Evolutionary conservation across 2,329 filamentous ascomycete species (phyloP).

Genomic region (Arthrobotrys pseudoclavata): DNA sequence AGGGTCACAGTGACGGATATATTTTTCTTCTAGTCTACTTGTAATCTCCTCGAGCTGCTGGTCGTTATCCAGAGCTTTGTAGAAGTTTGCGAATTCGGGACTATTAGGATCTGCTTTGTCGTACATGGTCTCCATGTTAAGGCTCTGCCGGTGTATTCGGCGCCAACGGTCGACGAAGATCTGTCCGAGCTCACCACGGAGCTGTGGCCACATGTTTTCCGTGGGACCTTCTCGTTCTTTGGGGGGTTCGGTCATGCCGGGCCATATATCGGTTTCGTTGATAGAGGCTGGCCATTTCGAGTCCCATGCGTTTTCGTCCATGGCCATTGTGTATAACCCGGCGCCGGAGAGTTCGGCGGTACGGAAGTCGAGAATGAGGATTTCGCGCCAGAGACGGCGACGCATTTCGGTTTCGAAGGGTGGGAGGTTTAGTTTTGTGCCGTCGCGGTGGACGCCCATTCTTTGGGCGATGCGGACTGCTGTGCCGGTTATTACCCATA

Average conservation of each 20-base stretch:
- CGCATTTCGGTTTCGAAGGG: constrained; percentile 74
- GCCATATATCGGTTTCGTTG: constrained; percentile 54
- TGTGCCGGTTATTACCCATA: constrained; percentile 76
- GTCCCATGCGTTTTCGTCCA: constrained; percentile 58
- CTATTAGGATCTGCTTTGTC: constrained; percentile 37
- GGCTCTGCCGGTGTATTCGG: constrained; percentile 24
- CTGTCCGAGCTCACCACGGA: constrained; percentile 67
- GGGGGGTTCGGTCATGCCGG: constrained; percentile 48
- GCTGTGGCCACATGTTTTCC: constrained; percentile 67
- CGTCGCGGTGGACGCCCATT: constrained; percentile 74
- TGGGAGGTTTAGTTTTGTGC: constrained; percentile 69
- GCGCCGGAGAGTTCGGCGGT: constrained; percentile 72
- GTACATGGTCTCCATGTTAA: constrained; percentile 28
- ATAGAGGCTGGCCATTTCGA: constrained; percentile 36
- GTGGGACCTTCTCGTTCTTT: constrained; percentile 46
- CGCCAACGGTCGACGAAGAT: constrained; percentile 64
- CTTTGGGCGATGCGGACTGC: constrained; percentile 74
- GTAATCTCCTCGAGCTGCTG: constrained; percentile 67
- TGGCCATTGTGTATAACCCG: constrained; percentile 66
- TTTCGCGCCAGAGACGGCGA: constrained; percentile 74
- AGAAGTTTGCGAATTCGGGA: constrained; percentile 57
- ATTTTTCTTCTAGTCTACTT: constrained; percentile 66
- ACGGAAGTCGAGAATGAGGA: constrained; percentile 74
- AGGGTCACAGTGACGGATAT: constrained; percentile 68
- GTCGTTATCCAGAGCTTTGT: constrained; percentile 64